Evolutionary conservation across 306 rosid genomes (phyloP).

Genomic region (Fagus sylvatica): DNA sequence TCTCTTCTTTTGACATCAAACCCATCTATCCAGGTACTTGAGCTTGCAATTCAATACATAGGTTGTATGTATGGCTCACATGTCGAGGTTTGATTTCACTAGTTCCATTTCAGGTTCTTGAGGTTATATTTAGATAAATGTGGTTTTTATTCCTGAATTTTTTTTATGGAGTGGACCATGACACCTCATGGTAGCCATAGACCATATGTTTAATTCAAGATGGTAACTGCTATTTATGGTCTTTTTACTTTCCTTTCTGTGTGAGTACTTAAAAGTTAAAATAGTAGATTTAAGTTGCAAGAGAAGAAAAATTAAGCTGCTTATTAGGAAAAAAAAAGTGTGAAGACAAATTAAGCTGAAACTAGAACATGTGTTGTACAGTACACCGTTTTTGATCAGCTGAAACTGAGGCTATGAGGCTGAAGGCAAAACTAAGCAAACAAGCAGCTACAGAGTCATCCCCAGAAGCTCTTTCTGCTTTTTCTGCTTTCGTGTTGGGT

Average conservation of each 20-base stretch:
- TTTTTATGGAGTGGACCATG: background rate
- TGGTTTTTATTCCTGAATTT: background rate
- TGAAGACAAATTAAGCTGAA: slow-evolving; percentile 21
- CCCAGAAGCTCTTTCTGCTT: slow-evolving; percentile 81
- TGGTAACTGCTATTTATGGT: background rate
- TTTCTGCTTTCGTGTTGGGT: slow-evolving; percentile 77
- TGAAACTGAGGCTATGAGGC: slow-evolving; percentile 68
- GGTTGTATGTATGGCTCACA: slow-evolving; percentile 19
- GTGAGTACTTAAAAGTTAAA: background rate
- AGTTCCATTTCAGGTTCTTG: background rate
- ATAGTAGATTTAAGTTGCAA: background rate
- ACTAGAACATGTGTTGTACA: slow-evolving; percentile 35
- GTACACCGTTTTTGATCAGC: slow-evolving; percentile 90
- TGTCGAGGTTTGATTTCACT: background rate
- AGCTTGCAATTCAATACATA: background rate
- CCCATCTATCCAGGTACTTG: slow-evolving; percentile 85
- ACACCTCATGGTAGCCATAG: background rate
- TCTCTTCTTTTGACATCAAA: slow-evolving; percentile 91
- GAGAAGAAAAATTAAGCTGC: slow-evolving; percentile 18
- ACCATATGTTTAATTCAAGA: background rate
- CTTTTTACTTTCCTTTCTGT: slow-evolving; percentile 2
- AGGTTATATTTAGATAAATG: background rate
- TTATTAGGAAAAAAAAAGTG: no score
- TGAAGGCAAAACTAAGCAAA: slow-evolving; percentile 49
- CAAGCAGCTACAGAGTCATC: slow-evolving; percentile 52